Percentiles rank a stretch among this genome's conserved stretches.
These are phyloP conservation scores for Chionographis japonica DNA, from an alignment of 106 monocot genomes.

Conservation along the genomic window DNA sequence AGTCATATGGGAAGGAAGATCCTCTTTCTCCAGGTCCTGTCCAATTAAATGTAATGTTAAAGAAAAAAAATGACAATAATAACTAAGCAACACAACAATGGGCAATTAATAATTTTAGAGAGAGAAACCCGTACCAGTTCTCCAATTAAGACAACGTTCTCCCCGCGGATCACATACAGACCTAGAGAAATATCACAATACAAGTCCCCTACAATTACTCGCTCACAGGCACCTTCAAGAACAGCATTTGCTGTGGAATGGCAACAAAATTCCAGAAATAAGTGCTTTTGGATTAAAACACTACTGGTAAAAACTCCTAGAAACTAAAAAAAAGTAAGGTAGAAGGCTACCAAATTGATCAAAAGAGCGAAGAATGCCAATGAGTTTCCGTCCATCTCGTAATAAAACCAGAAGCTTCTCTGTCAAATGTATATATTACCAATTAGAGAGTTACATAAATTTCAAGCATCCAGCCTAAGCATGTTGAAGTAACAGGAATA, in stretches of 20 bases:
- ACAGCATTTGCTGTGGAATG: slow-evolving; percentile 80
- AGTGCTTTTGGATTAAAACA: no score
- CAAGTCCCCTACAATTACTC: slow-evolving; percentile 84
- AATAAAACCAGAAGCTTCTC: slow-evolving; percentile 89
- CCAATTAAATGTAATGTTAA: not conserved
- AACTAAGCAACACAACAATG: not conserved
- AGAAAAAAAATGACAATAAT: slow-evolving; percentile 3
- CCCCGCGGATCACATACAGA: slow-evolving; percentile 89
- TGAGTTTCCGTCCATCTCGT: slow-evolving; percentile 88
- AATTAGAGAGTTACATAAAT: no score
- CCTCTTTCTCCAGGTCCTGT: slow-evolving; percentile 76
- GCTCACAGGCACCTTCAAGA: slow-evolving; percentile 90
- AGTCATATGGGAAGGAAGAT: slow-evolving; percentile 82
- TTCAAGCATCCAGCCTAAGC: no score
- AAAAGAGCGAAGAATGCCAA: slow-evolving; percentile 95
- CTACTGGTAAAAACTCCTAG: not conserved
- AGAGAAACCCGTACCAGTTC: slow-evolving; percentile 63
- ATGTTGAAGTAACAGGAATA: no score
- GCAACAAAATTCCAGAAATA: no score
- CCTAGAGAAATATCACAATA: slow-evolving; percentile 92
- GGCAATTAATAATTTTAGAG: not conserved
- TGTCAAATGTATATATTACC: slow-evolving; percentile 23
- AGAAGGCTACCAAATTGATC: slow-evolving; percentile 88
- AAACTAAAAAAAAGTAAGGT: not conserved
- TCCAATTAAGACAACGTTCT: slow-evolving; percentile 92